These are phyloP conservation scores for Populus simonii DNA, from an alignment of 345 rosid genomes.

Conservation along the genomic window DNA sequence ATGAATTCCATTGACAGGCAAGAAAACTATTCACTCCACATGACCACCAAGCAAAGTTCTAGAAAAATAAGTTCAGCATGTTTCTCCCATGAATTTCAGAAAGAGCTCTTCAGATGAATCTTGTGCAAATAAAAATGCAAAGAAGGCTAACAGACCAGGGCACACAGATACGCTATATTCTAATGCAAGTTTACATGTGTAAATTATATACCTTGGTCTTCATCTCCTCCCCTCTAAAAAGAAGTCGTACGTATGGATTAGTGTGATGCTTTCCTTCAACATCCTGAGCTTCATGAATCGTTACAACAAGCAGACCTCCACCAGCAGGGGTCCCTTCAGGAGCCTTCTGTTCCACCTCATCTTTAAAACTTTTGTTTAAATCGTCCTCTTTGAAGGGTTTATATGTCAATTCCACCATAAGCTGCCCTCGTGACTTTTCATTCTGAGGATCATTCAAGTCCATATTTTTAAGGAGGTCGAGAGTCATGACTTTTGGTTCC, in stretches of 20 bases:
- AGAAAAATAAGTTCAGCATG: background rate
- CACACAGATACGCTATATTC: background rate
- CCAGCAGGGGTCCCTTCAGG: constrained; percentile 79
- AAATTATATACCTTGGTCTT: constrained; percentile 62
- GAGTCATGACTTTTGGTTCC: constrained; percentile 58
- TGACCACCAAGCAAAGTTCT: background rate
- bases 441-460: constrained; percentile 56
- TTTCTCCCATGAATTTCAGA: background rate
- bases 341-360: constrained; percentile 56
- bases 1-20: background rate
- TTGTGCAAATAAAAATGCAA: background rate
- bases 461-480: constrained; percentile 68
- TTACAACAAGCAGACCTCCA: constrained; percentile 84
- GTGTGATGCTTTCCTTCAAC: constrained; percentile 94
- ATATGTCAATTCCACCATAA: constrained; percentile 66
- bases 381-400: constrained; percentile 83
- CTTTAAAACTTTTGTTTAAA: constrained; percentile 47
- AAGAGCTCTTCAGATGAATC: background rate
- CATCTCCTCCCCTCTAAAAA: constrained; percentile 76
- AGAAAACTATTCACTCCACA: background rate
- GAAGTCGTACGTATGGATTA: constrained; percentile 66
- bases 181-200: background rate
- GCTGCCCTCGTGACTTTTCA: constrained; percentile 71
- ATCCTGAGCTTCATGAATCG: constrained; percentile 79
- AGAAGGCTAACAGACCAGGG: background rate